These are phyloP conservation scores for Talaromyces borbonicus DNA, from an alignment of 495 filamentous ascomycete genomes.

Conservation along the genomic window DNA sequence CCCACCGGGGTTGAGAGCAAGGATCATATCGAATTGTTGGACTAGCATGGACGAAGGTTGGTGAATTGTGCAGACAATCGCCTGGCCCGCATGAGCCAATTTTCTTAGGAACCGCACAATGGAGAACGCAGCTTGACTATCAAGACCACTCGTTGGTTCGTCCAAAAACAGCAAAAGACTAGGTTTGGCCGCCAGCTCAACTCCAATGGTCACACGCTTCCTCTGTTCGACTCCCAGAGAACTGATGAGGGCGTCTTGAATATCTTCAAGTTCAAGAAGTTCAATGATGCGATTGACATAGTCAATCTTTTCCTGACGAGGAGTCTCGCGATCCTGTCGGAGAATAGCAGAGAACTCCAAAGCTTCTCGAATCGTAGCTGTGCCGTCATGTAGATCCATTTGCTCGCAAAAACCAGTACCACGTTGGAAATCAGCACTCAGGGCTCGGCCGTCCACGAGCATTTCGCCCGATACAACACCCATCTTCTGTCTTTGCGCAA, in stretches of 20 bases:
- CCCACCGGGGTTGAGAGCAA: conserved; percentile 60
- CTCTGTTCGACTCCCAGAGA: conserved; percentile 57
- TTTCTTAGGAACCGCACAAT: conserved; percentile 82
- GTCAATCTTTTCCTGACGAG: conserved; percentile 45
- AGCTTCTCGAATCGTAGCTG: conserved; percentile 55
- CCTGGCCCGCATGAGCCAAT: conserved; percentile 63
- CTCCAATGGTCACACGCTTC: conserved; percentile 78
- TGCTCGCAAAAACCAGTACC: conserved; percentile 81
- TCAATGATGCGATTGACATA: conserved; percentile 55
- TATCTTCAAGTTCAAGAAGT: conserved; percentile 45
- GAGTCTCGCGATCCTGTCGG: conserved; percentile 43
- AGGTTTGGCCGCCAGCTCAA: conserved; percentile 84
- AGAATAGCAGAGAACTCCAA: conserved; percentile 58
- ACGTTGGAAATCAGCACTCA: conserved; percentile 65
- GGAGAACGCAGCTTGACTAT: conserved; percentile 72
- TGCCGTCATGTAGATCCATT: conserved; percentile 70
- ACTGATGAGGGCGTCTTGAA: conserved; percentile 44
- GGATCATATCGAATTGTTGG: conserved; percentile 68
- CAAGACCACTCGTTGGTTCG: conserved; percentile 74
- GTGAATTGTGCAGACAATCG: conserved; percentile 76
- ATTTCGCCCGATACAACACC: conserved; percentile 66
- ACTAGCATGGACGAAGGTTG: conserved; percentile 63
- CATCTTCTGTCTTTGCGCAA: conserved; percentile 65
- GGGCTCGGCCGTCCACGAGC: conserved; percentile 64
- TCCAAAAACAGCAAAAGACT: conserved; percentile 73